A percentile compares a stretch with the other conserved stretches of the same genome.
These are phyloP conservation scores for Colletotrichum magnum DNA, from an alignment of 2,329 filamentous ascomycete species.

Conservation along the genomic window DNA sequence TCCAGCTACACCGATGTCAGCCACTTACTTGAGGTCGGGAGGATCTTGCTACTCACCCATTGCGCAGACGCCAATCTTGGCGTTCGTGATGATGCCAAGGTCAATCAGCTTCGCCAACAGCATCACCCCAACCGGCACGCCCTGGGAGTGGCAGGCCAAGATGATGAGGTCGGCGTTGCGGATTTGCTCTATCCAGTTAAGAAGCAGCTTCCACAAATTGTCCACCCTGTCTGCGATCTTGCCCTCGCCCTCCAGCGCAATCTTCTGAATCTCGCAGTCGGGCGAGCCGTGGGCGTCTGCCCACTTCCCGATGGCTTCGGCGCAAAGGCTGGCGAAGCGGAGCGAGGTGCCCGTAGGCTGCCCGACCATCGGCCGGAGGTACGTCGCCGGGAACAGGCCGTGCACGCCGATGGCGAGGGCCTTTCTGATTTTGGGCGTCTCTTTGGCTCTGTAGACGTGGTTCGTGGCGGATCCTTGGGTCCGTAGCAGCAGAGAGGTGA, in stretches of 20 bases:
- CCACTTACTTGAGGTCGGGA: background rate
- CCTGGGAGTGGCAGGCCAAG: conserved; percentile 95
- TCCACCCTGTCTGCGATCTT: conserved; percentile 91
- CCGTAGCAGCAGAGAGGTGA: conserved; percentile 70
- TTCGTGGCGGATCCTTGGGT: conserved; percentile 70
- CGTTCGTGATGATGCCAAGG: conserved; percentile 83
- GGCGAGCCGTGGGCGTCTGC: conserved; percentile 79
- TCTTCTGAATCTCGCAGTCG: conserved; percentile 89
- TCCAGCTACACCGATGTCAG: conserved; percentile 69
- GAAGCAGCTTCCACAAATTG: conserved; percentile 91
- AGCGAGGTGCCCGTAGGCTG: conserved; percentile 97
- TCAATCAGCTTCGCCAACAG: conserved; percentile 93
- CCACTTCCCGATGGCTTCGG: conserved; percentile 88
- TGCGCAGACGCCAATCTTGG: conserved; percentile 87
- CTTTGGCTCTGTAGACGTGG: conserved; percentile 80
- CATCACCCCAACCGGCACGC: conserved; percentile 94
- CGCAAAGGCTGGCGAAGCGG: conserved; percentile 89
- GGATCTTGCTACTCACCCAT: conserved; percentile 63
- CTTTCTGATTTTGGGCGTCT: conserved; percentile 81
- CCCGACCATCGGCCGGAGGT: conserved; percentile 91
- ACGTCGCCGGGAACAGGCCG: conserved; percentile 89
- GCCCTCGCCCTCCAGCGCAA: conserved; percentile 94
- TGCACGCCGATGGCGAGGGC: conserved; percentile 95
- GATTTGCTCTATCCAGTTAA: conserved; percentile 96
- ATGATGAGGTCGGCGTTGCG: conserved; percentile 90